Evolutionary conservation across 257 asterid species (phyloP), one percentile per base, ranked within the genome.

Genomic region (Solanum medicagineum): DNA sequence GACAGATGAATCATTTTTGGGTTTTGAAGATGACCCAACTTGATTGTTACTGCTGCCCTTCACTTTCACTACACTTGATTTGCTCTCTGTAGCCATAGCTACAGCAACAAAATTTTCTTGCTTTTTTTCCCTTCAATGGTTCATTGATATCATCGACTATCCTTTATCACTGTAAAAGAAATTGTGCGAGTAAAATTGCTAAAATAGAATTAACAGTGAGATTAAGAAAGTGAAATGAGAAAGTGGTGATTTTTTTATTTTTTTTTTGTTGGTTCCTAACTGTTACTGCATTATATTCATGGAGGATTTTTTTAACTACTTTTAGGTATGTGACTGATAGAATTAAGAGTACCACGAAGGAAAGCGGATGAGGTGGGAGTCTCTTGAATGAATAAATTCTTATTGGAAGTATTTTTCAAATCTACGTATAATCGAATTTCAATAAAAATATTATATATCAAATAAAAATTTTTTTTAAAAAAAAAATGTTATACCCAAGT

Each of bases 1-100:
- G 14, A 85, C 69, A 63, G 92, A 90, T 87, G 93, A 84, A 24
- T 51, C 83, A 77, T 51, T 2, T 77, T 53, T 77, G 45, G 63
- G 26, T 77, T 77, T 77, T 51, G 83, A 51, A 51, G 83, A 77
- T 51, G 83, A 77, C 15, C 83, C 83, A 77, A 77, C 74, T 83
- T 65, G 85, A 70, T 83, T 84, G 22, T 5, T 47, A 75, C 81
- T 75, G 11, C 0, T 51, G 7, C 47, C 11, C 11, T 77, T 77
- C 63, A 2, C 83, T 8, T 77, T 77, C 12, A 77, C 83, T 14
- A 77, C 63, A 77, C 47, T 77, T 24, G 63, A 77, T 77, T 51
- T 77, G 0, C 24, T 77, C 83, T 77, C 83, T 51, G 83, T 51
- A 77, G 26, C 83, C 83, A 77, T 77, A 77, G 26, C n/a, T 71